These are phyloP conservation scores for Cystobasidium pallidum DNA, from an alignment of 1,284 basidiomycete genomes.

Conservation along the genomic window DNA sequence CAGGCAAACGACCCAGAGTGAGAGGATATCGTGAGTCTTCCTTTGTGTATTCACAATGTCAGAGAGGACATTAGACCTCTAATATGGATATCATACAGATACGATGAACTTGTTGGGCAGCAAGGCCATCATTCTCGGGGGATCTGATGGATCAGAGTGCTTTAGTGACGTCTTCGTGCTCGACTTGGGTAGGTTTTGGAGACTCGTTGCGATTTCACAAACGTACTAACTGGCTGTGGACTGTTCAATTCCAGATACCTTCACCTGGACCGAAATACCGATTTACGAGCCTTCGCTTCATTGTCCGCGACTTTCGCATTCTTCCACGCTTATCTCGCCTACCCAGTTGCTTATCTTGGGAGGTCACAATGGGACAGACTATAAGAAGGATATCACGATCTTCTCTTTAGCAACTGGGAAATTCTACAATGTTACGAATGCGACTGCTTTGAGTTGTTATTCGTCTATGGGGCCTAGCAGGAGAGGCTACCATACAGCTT, in stretches of 20 bases:
- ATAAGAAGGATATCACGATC: constrained; percentile 46
- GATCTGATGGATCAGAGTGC: constrained; percentile 47
- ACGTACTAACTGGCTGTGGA: neutral
- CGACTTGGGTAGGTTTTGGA: constrained; percentile 42
- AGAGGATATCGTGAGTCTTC: constrained; percentile 50
- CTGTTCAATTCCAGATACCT: constrained; percentile 41
- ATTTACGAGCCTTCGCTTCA: constrained; percentile 43
- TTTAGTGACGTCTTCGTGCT: constrained; percentile 47
- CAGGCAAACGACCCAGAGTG: constrained; percentile 45
- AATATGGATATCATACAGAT: constrained; percentile 24
- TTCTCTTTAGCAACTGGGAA: constrained; percentile 47
- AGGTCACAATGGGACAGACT: constrained; percentile 51
- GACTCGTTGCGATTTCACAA: too few relatives aligned
- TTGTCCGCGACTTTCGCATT: constrained; percentile 49
- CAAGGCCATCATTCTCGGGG: constrained; percentile 46
- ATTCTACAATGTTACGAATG: constrained; percentile 22
- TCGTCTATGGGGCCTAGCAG: constrained; percentile 8
- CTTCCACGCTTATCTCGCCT: constrained; percentile 47
- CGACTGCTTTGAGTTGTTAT: constrained; percentile 2
- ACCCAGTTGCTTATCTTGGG: constrained; percentile 50
- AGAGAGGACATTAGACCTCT: too few relatives aligned
- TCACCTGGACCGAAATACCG: constrained; percentile 48
- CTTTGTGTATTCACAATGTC: too few relatives aligned
- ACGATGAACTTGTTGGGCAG: constrained; percentile 46
- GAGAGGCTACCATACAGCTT: constrained; percentile 34